phyloP scores from a whole-genome alignment of 2,329 filamentous ascomycete genomes.

The Aspergillus floridensis region DNA sequence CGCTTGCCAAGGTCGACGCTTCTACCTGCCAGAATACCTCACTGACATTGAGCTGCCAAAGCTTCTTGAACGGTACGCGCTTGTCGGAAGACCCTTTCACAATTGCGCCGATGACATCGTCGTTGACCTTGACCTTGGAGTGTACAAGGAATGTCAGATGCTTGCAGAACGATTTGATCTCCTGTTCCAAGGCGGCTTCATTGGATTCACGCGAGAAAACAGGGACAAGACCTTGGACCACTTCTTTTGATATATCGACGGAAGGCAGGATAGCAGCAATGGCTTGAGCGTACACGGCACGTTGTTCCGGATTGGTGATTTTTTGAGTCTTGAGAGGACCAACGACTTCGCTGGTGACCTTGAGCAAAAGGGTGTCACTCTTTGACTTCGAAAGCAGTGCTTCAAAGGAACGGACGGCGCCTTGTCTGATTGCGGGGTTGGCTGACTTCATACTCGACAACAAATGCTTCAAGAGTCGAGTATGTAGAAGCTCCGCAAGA shows the following conservation, averaged over 20 bases:
- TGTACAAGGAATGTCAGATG: slow-evolving; percentile 63
- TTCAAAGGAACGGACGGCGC: slow-evolving; percentile 71
- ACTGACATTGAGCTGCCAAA: slow-evolving; percentile 76
- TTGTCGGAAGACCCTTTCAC: slow-evolving; percentile 84
- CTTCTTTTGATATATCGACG: slow-evolving; percentile 61
- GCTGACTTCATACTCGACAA: slow-evolving; percentile 90
- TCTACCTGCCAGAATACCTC: slow-evolving; percentile 64
- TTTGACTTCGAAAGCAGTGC: slow-evolving; percentile 66
- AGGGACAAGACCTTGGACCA: slow-evolving; percentile 64
- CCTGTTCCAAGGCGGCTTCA: slow-evolving; percentile 73
- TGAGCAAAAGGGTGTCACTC: slow-evolving; percentile 56
- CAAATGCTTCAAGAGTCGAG: slow-evolving; percentile 77
- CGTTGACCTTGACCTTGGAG: slow-evolving; percentile 61
- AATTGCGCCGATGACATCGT: slow-evolving; percentile 67
- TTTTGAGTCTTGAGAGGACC: slow-evolving; percentile 79
- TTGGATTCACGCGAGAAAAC: slow-evolving; percentile 83
- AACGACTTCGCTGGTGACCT: slow-evolving; percentile 74
- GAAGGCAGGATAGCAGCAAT: slow-evolving; percentile 64
- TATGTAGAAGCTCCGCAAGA: slow-evolving; percentile 69
- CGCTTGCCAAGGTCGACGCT: slow-evolving; percentile 48
- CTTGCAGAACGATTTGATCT: slow-evolving; percentile 68
- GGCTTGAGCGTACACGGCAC: slow-evolving; percentile 78
- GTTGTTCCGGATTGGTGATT: slow-evolving; percentile 78
- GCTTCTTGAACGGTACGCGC: slow-evolving; percentile 69
- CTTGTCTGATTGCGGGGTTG: slow-evolving; percentile 72